A percentile compares a stretch with the other conserved stretches of the same genome.
Evolutionary conservation across 169 alveolate genomes (phyloP).

Genomic region (Plasmodium falciparum): DNA sequence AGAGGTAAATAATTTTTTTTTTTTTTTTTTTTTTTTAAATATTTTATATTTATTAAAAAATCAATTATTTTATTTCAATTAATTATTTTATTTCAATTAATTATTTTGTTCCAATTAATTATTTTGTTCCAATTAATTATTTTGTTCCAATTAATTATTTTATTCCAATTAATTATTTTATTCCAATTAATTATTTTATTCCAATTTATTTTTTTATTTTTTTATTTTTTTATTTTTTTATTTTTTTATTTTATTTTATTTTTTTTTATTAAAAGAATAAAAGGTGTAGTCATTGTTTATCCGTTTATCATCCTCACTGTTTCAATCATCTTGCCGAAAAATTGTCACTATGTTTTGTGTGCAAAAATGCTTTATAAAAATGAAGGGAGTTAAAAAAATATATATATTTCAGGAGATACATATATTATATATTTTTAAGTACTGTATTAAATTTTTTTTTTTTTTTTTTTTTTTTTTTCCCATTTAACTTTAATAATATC

Average conservation of each 20-base stretch:
- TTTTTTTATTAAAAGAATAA: conserved; percentile 26
- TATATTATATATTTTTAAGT: neutral
- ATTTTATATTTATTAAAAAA: neutral
- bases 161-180: neutral
- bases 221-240: neutral
- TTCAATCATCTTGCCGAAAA: conserved; percentile 49
- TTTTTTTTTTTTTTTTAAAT: neutral
- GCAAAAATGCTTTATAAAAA: conserved; percentile 47
- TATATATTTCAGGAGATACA: too few relatives aligned
- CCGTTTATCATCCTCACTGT: conserved; percentile 59
- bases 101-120: neutral
- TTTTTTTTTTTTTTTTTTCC: neutral
- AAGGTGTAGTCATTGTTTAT: conserved; percentile 41
- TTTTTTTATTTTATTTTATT: neutral
- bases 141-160: neutral
- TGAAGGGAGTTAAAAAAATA: neutral
- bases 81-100: neutral
- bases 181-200: neutral
- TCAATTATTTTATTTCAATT: neutral
- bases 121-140: neutral
- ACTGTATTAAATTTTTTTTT: too few relatives aligned
- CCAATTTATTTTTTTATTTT: neutral
- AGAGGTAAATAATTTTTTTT: conserved; percentile 29
- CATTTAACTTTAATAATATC: conserved; percentile 2
- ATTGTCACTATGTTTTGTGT: conserved; percentile 46